These are phyloP conservation scores for Clarireedia sp. DNA, from an alignment of 2,329 filamentous ascomycete species.

Conservation along the genomic window DNA sequence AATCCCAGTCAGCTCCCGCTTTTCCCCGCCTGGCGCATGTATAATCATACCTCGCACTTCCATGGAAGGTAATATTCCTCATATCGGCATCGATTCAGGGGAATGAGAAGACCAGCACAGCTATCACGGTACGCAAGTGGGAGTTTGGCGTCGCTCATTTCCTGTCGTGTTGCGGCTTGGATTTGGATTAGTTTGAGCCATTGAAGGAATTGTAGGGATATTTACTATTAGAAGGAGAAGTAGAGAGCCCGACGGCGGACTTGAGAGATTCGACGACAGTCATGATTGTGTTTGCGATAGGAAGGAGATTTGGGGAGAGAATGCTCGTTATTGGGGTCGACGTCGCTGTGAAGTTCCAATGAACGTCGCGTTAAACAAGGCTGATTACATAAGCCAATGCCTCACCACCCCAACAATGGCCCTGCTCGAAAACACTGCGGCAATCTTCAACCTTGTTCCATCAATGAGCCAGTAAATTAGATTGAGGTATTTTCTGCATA, in stretches of 20 bases:
- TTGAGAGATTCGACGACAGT: slow-evolving; percentile 41
- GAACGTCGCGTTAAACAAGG: neutral
- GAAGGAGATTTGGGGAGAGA: neutral
- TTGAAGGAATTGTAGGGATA: neutral
- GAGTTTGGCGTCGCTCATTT: slow-evolving; percentile 86
- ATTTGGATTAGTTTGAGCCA: slow-evolving; percentile 10
- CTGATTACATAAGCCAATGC: neutral
- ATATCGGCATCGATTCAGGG: slow-evolving; percentile 87
- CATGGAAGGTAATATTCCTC: slow-evolving; percentile 92
- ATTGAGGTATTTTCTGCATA: too few species aligned
- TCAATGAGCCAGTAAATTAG: too few species aligned
- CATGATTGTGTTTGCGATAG: slow-evolving; percentile 29
- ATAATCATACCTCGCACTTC: slow-evolving; percentile 83
- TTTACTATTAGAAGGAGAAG: slow-evolving; percentile 24
- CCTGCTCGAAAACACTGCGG: too few species aligned
- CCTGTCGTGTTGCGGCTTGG: slow-evolving; percentile 71
- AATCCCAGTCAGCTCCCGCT: slow-evolving; percentile 13
- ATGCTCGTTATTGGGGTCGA: neutral
- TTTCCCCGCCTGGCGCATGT: neutral
- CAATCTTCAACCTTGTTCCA: too few species aligned
- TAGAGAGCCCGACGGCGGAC: slow-evolving; percentile 38
- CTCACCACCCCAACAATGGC: too few species aligned
- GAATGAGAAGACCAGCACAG: slow-evolving; percentile 90
- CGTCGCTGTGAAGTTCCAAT: neutral
- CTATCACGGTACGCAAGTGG: slow-evolving; percentile 89